Conservation (phyloP, 2,329 filamentous ascomycete species). For the Aaosphaeria arxii region DNA sequence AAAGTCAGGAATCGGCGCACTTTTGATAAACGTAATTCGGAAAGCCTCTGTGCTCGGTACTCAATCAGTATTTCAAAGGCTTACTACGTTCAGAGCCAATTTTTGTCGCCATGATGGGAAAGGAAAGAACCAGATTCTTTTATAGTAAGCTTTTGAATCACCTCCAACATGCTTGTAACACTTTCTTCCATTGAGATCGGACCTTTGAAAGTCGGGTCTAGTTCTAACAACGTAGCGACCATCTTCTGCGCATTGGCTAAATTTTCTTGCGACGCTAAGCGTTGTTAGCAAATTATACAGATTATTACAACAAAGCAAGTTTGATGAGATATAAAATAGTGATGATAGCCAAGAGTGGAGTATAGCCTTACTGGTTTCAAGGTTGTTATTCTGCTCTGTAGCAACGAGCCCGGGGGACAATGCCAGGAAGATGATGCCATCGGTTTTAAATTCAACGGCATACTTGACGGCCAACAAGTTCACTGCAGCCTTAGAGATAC, state of each 20-base stretch:
- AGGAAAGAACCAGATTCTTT: constrained; percentile 9
- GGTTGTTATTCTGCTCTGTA: background rate
- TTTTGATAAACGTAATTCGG: no score
- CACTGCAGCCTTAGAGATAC: constrained; percentile 39
- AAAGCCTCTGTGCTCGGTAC: no score
- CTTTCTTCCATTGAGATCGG: constrained; percentile 8
- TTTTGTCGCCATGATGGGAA: constrained; percentile 3
- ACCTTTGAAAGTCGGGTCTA: constrained; percentile 9
- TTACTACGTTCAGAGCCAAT: constrained; percentile 5
- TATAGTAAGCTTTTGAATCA: constrained; percentile 6
- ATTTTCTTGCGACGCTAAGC: no score
- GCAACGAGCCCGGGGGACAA: constrained; percentile 18
- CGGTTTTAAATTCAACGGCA: constrained; percentile 26
- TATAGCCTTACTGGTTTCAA: background rate
- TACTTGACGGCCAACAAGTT: constrained; percentile 45
- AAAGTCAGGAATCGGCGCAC: no score
- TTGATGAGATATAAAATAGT: no score
- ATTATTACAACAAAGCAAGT: no score
- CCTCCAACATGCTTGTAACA: constrained; percentile 8
- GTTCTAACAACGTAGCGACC: constrained; percentile 1
- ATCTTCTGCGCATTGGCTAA: background rate
- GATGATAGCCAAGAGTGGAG: no score
- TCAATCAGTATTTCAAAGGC: no score
- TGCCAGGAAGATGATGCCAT: constrained; percentile 18
- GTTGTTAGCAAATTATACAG: no score